These are phyloP conservation scores for Bipolaris bicolor DNA, from an alignment of 2,329 filamentous ascomycete species.

Conservation along the genomic window DNA sequence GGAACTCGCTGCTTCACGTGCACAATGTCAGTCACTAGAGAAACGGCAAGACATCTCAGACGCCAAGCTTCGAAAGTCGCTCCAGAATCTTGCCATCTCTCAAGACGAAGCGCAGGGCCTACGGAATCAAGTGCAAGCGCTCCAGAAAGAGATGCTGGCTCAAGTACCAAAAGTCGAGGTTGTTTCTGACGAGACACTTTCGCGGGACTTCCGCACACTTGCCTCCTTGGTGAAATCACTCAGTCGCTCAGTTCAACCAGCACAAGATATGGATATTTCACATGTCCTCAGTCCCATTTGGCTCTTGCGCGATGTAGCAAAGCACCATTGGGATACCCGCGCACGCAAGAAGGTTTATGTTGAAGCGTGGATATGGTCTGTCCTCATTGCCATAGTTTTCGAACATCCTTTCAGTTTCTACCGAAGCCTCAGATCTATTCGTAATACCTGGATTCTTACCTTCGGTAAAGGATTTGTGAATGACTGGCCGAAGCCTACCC, in stretches of 20 bases:
- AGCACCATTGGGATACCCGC: slow-evolving; percentile 12
- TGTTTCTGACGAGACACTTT: neutral
- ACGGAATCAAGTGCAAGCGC: neutral
- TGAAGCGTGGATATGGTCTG: slow-evolving; percentile 26
- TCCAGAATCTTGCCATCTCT: neutral
- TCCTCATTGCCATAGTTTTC: slow-evolving; percentile 11
- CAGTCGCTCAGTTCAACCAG: slow-evolving; percentile 2
- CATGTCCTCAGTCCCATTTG: neutral
- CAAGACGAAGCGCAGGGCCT: neutral
- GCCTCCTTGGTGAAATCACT: neutral
- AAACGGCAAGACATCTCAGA: neutral
- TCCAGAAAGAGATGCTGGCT: neutral
- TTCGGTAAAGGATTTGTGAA: neutral
- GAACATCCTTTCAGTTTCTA: neutral
- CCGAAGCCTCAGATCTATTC: neutral
- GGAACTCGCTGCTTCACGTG: neutral
- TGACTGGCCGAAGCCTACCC: neutral
- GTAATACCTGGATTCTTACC: neutral
- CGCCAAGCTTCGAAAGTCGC: neutral
- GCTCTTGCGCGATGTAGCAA: neutral
- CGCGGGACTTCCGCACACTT: neutral
- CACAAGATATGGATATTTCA: neutral
- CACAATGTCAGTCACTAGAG: neutral
- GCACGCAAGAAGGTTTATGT: slow-evolving; percentile 18
- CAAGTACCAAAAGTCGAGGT: neutral